A percentile compares a stretch with the other conserved stretches of the same genome.
These are phyloP conservation scores for Coemansia sp. DNA, from an alignment of 192 early-diverging fungal species.

Conservation along the genomic window DNA sequence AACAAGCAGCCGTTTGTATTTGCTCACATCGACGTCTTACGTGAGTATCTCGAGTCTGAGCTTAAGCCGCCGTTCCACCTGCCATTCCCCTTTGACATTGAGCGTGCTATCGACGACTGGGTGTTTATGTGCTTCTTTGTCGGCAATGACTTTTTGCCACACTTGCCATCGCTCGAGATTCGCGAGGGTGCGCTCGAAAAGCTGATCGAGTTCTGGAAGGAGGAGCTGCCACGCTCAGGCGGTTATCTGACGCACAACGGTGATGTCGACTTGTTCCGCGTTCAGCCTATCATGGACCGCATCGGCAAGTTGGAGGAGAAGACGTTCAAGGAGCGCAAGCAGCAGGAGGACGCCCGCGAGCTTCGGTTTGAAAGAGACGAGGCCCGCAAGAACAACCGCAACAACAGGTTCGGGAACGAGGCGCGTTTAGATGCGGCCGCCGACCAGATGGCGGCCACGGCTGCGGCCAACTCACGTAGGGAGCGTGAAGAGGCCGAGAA, in stretches of 20 bases:
- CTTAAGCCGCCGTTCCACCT: constrained; percentile 64
- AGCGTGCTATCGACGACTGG: constrained; percentile 96
- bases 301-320: constrained; percentile 83
- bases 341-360: constrained; percentile 55
- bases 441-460: constrained; percentile 50
- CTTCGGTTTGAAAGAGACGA: constrained; percentile 18
- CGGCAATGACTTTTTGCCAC: constrained; percentile 97
- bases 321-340: constrained; percentile 69
- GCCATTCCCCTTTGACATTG: constrained; percentile 82
- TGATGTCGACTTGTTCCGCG: constrained; percentile 69
- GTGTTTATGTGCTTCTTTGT: constrained; percentile 97
- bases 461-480: constrained; percentile 50
- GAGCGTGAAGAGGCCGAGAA: constrained; percentile 22
- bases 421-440: constrained; percentile 38
- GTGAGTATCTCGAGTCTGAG: constrained; percentile 91
- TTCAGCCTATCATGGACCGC: constrained; percentile 78
- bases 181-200: constrained; percentile 91
- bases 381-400: background rate
- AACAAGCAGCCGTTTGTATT: constrained; percentile 77
- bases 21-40: constrained; percentile 73
- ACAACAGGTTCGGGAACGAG: constrained; percentile 23
- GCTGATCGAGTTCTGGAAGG: constrained; percentile 89
- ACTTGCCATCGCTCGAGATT: constrained; percentile 92
- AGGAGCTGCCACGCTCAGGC: constrained; percentile 66
- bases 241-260: constrained; percentile 89